These are phyloP conservation scores for Linnemannia schmuckeri DNA, from an alignment of 192 early-diverging fungal genomes.

Conservation along the genomic window DNA sequence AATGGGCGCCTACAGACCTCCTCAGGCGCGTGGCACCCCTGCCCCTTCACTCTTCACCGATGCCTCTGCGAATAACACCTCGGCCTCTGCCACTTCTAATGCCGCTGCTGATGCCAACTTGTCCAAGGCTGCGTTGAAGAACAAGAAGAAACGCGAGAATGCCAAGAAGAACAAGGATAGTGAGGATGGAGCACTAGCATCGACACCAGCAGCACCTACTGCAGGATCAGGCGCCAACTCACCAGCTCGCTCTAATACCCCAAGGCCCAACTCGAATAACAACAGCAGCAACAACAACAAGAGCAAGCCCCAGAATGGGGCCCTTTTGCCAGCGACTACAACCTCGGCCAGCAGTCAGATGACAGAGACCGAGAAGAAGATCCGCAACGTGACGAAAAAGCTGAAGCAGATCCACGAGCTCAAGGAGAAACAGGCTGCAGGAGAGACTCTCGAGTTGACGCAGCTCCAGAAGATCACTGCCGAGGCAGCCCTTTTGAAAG, in stretches of 20 bases:
- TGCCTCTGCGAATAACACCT: conserved; percentile 20
- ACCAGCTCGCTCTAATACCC: conserved; percentile 40
- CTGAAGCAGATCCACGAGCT: conserved; percentile 90
- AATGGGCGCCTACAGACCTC: conserved; percentile 79
- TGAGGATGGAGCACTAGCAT: conserved; percentile 37
- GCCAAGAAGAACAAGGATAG: conserved; percentile 69
- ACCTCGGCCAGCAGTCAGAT: conserved; percentile 47
- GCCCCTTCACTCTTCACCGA: conserved; percentile 57
- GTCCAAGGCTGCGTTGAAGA: conserved; percentile 73
- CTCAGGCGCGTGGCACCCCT: conserved; percentile 70
- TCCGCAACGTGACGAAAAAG: conserved; percentile 92
- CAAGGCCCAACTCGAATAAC: conserved; percentile 30
- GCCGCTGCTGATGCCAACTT: conserved; percentile 41
- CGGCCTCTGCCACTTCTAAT: conserved; percentile 15
- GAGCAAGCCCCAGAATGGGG: conserved; percentile 38
- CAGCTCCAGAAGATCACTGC: conserved; percentile 81
- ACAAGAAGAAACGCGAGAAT: conserved; percentile 80
- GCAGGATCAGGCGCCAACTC: conserved; percentile 35
- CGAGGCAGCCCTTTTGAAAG: conserved; percentile 72
- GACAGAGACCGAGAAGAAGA: conserved; percentile 87
- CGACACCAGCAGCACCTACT: conserved; percentile 7
- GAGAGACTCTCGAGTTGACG: conserved; percentile 86
- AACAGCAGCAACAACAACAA: conserved; percentile 22
- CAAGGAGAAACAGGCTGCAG: conserved; percentile 80
- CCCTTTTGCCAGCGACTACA: conserved; percentile 40